phyloP scores from a whole-genome alignment of 768 basidiomycete species.

The Suillus fuscotomentosus region DNA sequence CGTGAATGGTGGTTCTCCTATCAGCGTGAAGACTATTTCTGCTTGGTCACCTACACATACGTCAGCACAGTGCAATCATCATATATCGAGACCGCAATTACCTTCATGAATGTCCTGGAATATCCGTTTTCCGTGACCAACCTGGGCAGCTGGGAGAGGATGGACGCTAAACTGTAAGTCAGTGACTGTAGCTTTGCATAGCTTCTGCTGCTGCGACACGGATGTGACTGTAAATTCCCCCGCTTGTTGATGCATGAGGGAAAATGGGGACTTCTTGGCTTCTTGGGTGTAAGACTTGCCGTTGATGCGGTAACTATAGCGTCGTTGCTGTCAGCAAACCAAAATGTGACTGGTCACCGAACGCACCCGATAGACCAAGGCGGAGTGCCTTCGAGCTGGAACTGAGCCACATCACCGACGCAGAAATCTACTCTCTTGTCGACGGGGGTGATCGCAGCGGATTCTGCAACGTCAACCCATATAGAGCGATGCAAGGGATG shows the following conservation, averaged over 20 bases:
- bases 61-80: neutral
- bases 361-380: conserved; percentile 87
- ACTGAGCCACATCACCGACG: conserved; percentile 86
- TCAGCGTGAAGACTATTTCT: conserved; percentile 86
- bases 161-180: conserved; percentile 77
- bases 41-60: conserved; percentile 75
- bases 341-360: conserved; percentile 3
- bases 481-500: conserved; percentile 61
- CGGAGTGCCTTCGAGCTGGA: conserved; percentile 90
- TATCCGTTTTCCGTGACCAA: conserved; percentile 79
- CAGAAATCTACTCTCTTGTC: conserved; percentile 80
- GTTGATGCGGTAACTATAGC: conserved; percentile 73
- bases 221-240: conserved; percentile 87
- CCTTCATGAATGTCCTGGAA: conserved; percentile 92
- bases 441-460: conserved; percentile 87
- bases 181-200: conserved; percentile 80
- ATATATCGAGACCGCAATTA: conserved; percentile 15
- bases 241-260: conserved; percentile 75
- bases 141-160: conserved; percentile 82
- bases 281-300: conserved; percentile 72
- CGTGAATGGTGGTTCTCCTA: conserved; percentile 93
- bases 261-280: conserved; percentile 79
- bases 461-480: conserved; percentile 95
- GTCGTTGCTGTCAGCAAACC: conserved; percentile 7
- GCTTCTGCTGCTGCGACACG: conserved; percentile 90